A percentile compares a stretch with the other conserved stretches of the same genome.
phyloP scores from a whole-genome alignment of 1,284 basidiomycete genomes.

The Naganishia sp. region DNA sequence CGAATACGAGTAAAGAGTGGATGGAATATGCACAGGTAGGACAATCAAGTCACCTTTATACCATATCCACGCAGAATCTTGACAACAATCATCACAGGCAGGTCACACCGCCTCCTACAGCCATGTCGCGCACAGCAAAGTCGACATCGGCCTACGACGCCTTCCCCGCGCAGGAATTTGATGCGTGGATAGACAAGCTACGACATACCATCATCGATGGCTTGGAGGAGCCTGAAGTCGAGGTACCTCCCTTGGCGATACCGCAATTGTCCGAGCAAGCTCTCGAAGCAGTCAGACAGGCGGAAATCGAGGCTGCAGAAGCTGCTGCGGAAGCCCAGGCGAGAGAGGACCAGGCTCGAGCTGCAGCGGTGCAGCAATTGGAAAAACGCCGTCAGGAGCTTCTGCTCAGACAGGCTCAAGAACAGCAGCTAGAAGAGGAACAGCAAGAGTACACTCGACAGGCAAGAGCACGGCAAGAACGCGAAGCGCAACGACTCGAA shows the following conservation, averaged over 20 bases:
- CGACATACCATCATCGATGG: slow-evolving; percentile 30
- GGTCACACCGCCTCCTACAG: not conserved
- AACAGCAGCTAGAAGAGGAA: slow-evolving; percentile 11
- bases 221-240: slow-evolving; percentile 13
- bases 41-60: no score
- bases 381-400: not conserved
- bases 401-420: not conserved
- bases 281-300: slow-evolving; percentile 5
- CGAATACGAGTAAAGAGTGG: no score
- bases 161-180: slow-evolving; percentile 29
- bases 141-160: slow-evolving; percentile 28
- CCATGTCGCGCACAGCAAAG: slow-evolving; percentile 13
- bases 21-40: no score
- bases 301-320: slow-evolving; percentile 3
- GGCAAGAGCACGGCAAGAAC: not conserved
- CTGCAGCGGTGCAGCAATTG: not conserved
- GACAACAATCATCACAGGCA: not conserved
- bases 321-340: slow-evolving; percentile 7
- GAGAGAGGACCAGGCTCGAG: slow-evolving; percentile 1
- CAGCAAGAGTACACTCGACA: not conserved
- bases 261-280: slow-evolving; percentile 13
- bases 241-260: not conserved
- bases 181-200: slow-evolving; percentile 30
- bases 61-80: not conserved
- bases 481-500: slow-evolving; percentile 1